Evolutionary conservation across 2,329 filamentous ascomycete species (phyloP).

Genomic region (Aureobasidium lini): DNA sequence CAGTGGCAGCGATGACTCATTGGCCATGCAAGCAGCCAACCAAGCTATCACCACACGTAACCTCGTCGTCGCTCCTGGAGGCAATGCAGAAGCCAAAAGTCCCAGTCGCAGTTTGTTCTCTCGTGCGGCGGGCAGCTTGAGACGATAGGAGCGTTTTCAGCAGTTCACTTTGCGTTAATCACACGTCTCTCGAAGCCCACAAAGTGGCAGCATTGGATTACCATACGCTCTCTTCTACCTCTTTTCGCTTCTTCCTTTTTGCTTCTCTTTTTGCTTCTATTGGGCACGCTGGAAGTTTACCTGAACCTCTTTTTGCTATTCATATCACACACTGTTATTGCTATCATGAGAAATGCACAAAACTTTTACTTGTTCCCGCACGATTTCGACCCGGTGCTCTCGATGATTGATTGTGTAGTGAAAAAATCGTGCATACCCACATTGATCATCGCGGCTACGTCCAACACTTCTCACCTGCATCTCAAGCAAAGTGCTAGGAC

Average conservation of each 20-base stretch:
- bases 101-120: not conserved
- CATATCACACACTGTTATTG: not conserved
- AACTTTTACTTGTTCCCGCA: too few relatives aligned
- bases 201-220: not conserved
- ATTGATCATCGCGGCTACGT: too few relatives aligned
- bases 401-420: too few relatives aligned
- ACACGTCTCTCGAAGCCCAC: not conserved
- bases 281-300: too few relatives aligned
- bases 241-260: not conserved
- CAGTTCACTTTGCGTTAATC: not conserved
- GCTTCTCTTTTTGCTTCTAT: not conserved
- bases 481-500: too few relatives aligned
- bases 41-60: not conserved
- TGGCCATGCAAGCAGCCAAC: slow-evolving; percentile 4
- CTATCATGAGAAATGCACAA: not conserved
- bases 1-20: not conserved
- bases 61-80: not conserved
- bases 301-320: not conserved
- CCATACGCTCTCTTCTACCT: too few relatives aligned
- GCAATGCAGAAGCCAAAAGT: not conserved
- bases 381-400: too few relatives aligned
- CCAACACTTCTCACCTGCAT: too few relatives aligned
- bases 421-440: too few relatives aligned
- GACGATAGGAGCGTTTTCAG: slow-evolving; percentile 1
- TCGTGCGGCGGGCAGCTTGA: slow-evolving; percentile 1